These are phyloP conservation scores for Gossypium aridum DNA, from an alignment of 441 rosid species.

Conservation along the genomic window DNA sequence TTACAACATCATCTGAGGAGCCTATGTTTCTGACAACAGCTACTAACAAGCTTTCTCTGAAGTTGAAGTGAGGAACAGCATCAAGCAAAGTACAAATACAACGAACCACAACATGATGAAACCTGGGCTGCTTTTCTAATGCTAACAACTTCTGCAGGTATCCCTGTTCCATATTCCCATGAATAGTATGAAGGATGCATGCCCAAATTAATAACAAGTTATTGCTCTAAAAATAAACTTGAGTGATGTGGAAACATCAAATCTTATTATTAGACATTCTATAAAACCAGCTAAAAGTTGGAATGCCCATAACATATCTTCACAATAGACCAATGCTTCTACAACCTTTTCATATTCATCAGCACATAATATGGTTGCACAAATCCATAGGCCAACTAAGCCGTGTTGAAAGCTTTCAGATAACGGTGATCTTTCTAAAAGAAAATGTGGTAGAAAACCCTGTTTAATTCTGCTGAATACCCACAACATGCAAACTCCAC, in stretches of 20 bases:
- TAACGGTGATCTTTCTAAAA: neutral
- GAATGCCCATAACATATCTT: neutral
- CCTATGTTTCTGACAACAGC: conserved; percentile 63
- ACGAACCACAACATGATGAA: conserved; percentile 61
- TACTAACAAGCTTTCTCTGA: conserved; percentile 57
- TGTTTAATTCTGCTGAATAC: neutral
- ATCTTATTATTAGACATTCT: neutral
- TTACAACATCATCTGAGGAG: conserved; percentile 69
- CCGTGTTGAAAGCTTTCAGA: neutral
- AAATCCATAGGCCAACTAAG: neutral
- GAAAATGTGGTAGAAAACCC: neutral
- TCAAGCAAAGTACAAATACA: conserved; percentile 79
- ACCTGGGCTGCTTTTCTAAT: conserved; percentile 49
- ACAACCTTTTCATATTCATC: neutral
- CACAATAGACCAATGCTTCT: neutral
- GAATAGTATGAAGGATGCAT: neutral
- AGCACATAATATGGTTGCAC: neutral
- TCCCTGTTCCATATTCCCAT: conserved; percentile 38
- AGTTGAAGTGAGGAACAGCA: conserved; percentile 89
- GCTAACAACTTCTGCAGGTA: conserved; percentile 64
- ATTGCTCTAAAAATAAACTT: neutral
- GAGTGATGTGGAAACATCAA: neutral
- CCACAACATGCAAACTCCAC: neutral
- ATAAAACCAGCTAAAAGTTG: neutral
- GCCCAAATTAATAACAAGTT: neutral